phyloP scores from a whole-genome alignment of 805 yeast species.

The Teunomyces stri region DNA sequence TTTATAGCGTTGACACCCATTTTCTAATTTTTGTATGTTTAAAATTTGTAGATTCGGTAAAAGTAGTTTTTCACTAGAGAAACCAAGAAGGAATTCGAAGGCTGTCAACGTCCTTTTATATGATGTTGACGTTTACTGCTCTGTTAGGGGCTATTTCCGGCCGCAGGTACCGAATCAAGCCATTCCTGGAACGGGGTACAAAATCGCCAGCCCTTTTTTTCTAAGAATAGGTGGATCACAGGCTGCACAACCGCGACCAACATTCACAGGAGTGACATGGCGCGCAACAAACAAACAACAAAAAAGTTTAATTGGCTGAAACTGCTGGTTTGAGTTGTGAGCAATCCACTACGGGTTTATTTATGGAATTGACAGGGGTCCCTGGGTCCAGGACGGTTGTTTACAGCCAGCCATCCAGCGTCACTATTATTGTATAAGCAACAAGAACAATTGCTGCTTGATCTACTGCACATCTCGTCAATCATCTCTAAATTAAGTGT shows the following conservation, averaged over 20 bases:
- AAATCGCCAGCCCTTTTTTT: conserved; percentile 1
- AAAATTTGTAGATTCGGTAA: not conserved
- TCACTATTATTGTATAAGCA: too few relatives aligned
- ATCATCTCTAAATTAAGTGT: not conserved
- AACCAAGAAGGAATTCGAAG: not conserved
- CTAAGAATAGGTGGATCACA: conserved; percentile 1
- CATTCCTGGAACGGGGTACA: not conserved
- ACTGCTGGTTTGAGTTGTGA: not conserved
- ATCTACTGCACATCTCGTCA: not conserved
- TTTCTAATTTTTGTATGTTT: conserved; percentile 4
- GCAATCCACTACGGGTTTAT: not conserved
- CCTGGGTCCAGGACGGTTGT: not conserved
- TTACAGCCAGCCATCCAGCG: not conserved
- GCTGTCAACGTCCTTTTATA: not conserved
- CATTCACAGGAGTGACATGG: not conserved
- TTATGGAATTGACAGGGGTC: not conserved
- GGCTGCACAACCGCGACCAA: not conserved
- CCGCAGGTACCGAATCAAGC: conserved; percentile 3
- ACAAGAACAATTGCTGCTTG: not conserved
- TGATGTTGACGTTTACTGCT: not conserved
- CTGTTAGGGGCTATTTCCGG: not conserved
- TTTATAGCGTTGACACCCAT: conserved; percentile 31
- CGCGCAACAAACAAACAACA: not conserved
- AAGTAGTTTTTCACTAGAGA: not conserved
- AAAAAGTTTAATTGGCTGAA: not conserved